Base-by-base conservation (phyloP, 805 yeast genomes). In the Danielia oregonensis region DNA sequence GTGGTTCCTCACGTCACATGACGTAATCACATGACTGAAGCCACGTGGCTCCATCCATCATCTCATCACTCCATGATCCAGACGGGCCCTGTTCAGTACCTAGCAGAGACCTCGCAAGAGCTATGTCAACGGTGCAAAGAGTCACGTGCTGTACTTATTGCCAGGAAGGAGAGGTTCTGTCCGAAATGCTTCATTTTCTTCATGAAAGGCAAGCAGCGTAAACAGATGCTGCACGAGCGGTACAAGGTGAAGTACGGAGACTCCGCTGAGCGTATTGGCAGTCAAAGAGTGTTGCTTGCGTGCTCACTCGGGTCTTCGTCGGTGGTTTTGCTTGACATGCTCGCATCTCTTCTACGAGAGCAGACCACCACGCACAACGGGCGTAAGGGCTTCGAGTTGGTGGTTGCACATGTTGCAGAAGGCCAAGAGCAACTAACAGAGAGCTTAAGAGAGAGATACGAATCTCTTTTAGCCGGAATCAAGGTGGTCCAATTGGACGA, bases 131-230 rank as follows among this genome's bases (percentile, higher is more conserved):
- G 85, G 33, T 81, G 87, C 55, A 67, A 70, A 32, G 48, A 41
- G 1, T 65, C 55, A 6, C 46, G 43, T 0, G 68, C 80, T 0
- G 65, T 61, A 4, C 53, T 77, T 3, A 47, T 64, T 1, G 69
- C 86, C 2, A 59, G 94, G 32, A 79, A 79, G 41, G 91, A 84
- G 50, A 52, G 62, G 12, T 82, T 82, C 39, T 85, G 94, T 59
- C 58, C 64, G 39, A 37, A 39, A 17, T 89, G 97, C 57, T 91
- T 86, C 48, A 52, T 73, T 14, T 70, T 79, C 39, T 89, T 86
- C 53, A 68, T 89, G 24, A 70, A 82, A 37, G 80, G 86, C 16
- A 89, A 89, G 55, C 88, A 86, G 57, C 69, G 95, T 42, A 84
- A 82, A 51, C 83, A 73, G 51, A 78, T 91, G 87, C 68, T 64